Evolutionary conservation across 108 stramenopile genomes (phyloP).

Genomic region (Nitzschia sp.): DNA sequence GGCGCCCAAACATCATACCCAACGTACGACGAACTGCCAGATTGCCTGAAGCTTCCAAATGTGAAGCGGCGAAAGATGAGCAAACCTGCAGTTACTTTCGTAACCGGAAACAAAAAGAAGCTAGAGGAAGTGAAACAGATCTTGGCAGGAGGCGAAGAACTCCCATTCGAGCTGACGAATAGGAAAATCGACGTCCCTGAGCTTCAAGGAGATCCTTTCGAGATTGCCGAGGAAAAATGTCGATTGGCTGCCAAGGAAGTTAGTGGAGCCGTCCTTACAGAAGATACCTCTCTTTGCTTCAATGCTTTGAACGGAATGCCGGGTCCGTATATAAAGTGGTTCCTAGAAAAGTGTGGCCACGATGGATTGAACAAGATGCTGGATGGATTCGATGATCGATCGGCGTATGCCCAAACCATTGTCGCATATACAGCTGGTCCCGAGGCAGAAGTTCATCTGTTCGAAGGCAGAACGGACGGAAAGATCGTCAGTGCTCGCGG

Average conservation of each 20-base stretch:
- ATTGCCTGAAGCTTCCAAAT: slow-evolving; percentile 41
- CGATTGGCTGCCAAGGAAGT: slow-evolving; percentile 79
- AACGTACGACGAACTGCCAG: slow-evolving; percentile 63
- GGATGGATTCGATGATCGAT: slow-evolving; percentile 89
- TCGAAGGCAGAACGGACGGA: slow-evolving; percentile 89
- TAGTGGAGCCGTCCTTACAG: slow-evolving; percentile 91
- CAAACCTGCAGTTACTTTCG: slow-evolving; percentile 81
- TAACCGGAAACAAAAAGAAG: slow-evolving; percentile 99
- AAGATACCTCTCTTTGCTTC: slow-evolving; percentile 97
- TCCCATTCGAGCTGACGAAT: slow-evolving; percentile 81
- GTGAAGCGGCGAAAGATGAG: slow-evolving; percentile 16
- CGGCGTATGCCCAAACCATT: slow-evolving; percentile 95
- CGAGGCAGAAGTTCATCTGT: slow-evolving; percentile 82
- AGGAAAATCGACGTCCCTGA: slow-evolving; percentile 91
- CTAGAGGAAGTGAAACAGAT: slow-evolving; percentile 92
- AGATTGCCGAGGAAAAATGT: slow-evolving; percentile 96
- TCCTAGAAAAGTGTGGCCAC: slow-evolving; percentile 92
- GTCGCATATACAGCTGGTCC: slow-evolving; percentile 92
- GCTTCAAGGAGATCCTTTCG: slow-evolving; percentile 95
- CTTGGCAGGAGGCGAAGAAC: slow-evolving; percentile 36
- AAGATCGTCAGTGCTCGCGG: slow-evolving; percentile 91
- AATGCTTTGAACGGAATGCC: slow-evolving; percentile 94
- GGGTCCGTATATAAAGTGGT: slow-evolving; percentile 99
- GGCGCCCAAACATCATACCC: slow-evolving; percentile 83
- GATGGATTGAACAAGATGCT: slow-evolving; percentile 90